Percentiles rank a stretch among this genome's conserved stretches.
phyloP scores from a whole-genome alignment of 1,139 yeast genomes.

The Martiniozyma asiatica region DNA sequence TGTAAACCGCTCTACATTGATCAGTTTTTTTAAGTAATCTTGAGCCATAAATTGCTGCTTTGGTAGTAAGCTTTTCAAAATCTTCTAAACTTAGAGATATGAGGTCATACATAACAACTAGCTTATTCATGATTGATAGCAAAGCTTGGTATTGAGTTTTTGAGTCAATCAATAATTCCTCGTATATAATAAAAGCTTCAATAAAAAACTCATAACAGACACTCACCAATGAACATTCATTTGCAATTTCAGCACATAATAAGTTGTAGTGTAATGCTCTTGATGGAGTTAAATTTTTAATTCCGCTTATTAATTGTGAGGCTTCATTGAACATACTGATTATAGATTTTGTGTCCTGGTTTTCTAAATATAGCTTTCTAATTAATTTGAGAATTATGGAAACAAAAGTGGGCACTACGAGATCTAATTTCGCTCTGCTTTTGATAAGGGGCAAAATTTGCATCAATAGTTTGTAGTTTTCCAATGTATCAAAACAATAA shows the following conservation, averaged over 20 bases:
- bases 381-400: slow-evolving; percentile 48
- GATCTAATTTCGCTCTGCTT: slow-evolving; percentile 42
- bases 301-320: slow-evolving; percentile 60
- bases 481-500: slow-evolving; percentile 34
- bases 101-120: slow-evolving; percentile 49
- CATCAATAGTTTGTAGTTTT: slow-evolving; percentile 41
- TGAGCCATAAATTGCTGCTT: slow-evolving; percentile 79
- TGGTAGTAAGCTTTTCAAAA: slow-evolving; percentile 72
- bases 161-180: slow-evolving; percentile 63
- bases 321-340: slow-evolving; percentile 57
- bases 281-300: slow-evolving; percentile 21
- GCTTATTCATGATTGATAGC: slow-evolving; percentile 44
- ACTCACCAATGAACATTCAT: slow-evolving; percentile 51
- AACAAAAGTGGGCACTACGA: slow-evolving; percentile 68
- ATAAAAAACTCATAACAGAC: slow-evolving; percentile 84
- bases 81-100: slow-evolving; percentile 33
- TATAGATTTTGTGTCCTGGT: slow-evolving; percentile 21
- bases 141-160: slow-evolving; percentile 39
- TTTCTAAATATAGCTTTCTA: slow-evolving; percentile 28
- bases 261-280: slow-evolving; percentile 35
- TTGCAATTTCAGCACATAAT: slow-evolving; percentile 58
- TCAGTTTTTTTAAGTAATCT: slow-evolving; percentile 84
- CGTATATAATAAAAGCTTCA: slow-evolving; percentile 79
- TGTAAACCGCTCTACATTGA: slow-evolving; percentile 83
- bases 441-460: slow-evolving; percentile 23